Evolutionary conservation across 1,284 basidiomycete genomes (phyloP).

Genomic region (Tausonia pullulans): DNA sequence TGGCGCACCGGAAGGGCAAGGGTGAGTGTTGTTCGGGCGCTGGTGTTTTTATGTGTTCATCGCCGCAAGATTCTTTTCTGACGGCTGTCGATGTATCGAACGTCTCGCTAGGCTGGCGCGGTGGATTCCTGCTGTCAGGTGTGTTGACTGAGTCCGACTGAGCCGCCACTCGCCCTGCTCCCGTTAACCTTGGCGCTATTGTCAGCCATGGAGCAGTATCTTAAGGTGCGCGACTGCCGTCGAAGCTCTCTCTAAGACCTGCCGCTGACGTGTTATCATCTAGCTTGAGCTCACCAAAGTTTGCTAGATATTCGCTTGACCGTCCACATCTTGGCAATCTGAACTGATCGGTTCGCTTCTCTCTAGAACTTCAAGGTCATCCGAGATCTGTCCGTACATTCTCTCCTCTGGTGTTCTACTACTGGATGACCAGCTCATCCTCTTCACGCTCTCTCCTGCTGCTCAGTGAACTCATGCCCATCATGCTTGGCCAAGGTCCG

Average conservation of each 20-base stretch:
- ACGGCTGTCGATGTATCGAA: slow-evolving; percentile 31
- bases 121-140: slow-evolving; percentile 80
- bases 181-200: no score
- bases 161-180: no score
- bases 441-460: neutral
- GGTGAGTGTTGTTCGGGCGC: slow-evolving; percentile 37
- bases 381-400: slow-evolving; percentile 61
- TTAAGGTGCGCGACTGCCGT: slow-evolving; percentile 42
- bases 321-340: no score
- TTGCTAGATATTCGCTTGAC: no score
- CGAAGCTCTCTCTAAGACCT: no score
- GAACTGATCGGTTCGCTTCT: no score
- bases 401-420: slow-evolving; percentile 30
- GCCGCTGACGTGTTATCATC: no score
- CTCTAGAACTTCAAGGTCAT: slow-evolving; percentile 76
- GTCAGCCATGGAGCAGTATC: slow-evolving; percentile 71
- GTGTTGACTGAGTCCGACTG: neutral
- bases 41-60: slow-evolving; percentile 16
- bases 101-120: slow-evolving; percentile 51
- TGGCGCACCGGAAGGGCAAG: slow-evolving; percentile 83
- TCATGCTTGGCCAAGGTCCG: slow-evolving; percentile 57
- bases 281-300: slow-evolving; percentile 68
- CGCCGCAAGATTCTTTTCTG: neutral
- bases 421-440: neutral
- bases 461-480: slow-evolving; percentile 47